phyloP scores from a whole-genome alignment of 305 asterid species.

The Petunia hybrid region DNA sequence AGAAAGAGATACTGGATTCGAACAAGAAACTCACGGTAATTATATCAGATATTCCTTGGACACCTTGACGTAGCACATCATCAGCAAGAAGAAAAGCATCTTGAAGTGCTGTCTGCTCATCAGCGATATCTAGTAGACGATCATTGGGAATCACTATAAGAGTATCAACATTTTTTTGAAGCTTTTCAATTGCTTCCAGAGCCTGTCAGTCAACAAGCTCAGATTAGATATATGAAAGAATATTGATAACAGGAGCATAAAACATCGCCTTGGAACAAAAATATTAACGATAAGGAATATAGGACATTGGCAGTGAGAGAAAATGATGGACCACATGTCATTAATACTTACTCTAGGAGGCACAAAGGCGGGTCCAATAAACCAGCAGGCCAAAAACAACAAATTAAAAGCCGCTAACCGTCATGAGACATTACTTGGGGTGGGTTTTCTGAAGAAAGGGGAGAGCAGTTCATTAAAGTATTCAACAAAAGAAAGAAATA shows the following conservation, averaged over 20 bases:
- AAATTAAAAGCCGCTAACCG: no score
- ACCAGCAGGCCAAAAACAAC: no score
- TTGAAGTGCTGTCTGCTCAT: slow-evolving; percentile 89
- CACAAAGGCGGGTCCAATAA: no score
- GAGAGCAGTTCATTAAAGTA: no score
- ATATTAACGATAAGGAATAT: not conserved
- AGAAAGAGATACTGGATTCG: slow-evolving; percentile 15
- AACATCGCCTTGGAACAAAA: not conserved
- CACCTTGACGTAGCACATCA: slow-evolving; percentile 97
- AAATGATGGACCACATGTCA: no score
- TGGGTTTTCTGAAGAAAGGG: no score
- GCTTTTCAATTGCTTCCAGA: slow-evolving; percentile 92
- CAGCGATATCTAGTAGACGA: slow-evolving; percentile 90
- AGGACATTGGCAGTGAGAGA: not conserved
- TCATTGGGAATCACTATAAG: slow-evolving; percentile 97
- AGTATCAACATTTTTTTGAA: slow-evolving; percentile 93
- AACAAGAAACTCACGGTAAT: slow-evolving; percentile 70
- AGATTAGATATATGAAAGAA: not conserved
- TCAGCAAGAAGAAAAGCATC: slow-evolving; percentile 98
- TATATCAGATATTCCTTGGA: slow-evolving; percentile 96
- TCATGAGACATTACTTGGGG: no score
- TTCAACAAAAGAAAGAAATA: no score
- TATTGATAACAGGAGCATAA: not conserved
- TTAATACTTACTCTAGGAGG: no score
- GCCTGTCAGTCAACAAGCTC: slow-evolving; percentile 54